Evolutionary conservation across 768 basidiomycete genomes (phyloP).

Genomic region (Boletus subcaerulescens): DNA sequence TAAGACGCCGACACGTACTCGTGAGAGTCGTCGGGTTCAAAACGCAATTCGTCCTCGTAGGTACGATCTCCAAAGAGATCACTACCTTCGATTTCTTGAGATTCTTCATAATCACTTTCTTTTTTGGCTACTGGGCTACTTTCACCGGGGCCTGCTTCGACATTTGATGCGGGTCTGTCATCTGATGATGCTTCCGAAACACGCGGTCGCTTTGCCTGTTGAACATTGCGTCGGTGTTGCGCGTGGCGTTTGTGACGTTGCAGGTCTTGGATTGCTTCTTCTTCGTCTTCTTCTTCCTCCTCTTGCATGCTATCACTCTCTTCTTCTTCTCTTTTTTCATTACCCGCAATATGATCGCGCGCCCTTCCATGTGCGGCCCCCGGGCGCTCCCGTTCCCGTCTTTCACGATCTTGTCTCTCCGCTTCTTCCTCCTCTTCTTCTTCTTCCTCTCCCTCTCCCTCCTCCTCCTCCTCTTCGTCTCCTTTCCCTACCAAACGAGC

Average conservation of each 20-base stretch:
- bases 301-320: background rate
- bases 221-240: background rate
- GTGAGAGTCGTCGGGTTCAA: background rate
- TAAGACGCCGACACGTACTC: conserved; percentile 10
- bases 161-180: background rate
- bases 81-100: conserved; percentile 10
- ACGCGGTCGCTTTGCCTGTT: conserved; percentile 15
- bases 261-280: background rate
- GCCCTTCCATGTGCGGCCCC: background rate
- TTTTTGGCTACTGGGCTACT: background rate
- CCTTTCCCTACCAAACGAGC: background rate
- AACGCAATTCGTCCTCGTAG: background rate
- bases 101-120: background rate
- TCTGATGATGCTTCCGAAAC: background rate
- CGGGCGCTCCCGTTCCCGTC: background rate
- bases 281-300: background rate
- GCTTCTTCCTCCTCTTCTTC: conserved; percentile 6
- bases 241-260: conserved; percentile 14
- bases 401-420: background rate
- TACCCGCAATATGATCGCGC: background rate
- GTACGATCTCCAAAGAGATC: conserved; percentile 24
- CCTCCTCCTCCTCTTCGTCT: conserved; percentile 10
- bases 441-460: background rate
- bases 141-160: background rate
- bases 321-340: conserved; percentile 3